phyloP scores from a whole-genome alignment of 2,329 filamentous ascomycete genomes.

The Neofusicoccum parvum region DNA sequence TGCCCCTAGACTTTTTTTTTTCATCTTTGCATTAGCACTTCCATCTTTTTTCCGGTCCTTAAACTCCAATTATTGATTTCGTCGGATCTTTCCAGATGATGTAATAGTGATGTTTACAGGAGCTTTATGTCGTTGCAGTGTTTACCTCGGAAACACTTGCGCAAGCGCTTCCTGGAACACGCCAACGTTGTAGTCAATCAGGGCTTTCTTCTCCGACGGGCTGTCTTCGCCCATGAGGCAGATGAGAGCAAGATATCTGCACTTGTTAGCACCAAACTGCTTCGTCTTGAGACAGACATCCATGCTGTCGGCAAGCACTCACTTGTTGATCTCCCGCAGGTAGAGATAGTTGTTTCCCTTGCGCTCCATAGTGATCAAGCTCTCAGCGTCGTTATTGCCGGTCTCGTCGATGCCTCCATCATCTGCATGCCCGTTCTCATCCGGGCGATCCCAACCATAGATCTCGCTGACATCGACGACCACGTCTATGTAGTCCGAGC shows the following conservation, averaged over 20 bases:
- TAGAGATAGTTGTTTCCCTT: constrained; percentile 63
- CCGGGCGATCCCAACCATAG: constrained; percentile 71
- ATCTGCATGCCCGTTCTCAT: constrained; percentile 31
- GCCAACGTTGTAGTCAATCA: constrained; percentile 86
- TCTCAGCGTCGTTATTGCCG: constrained; percentile 60
- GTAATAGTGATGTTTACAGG: not conserved
- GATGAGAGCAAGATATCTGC: constrained; percentile 74
- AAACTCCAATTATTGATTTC: not conserved
- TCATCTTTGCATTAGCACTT: not conserved
- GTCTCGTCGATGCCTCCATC: constrained; percentile 34
- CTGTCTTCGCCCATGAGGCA: constrained; percentile 84
- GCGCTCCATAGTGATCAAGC: constrained; percentile 63
- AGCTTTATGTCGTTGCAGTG: not conserved
- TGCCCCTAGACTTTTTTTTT: not conserved
- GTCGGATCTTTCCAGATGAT: not conserved
- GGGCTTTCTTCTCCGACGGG: constrained; percentile 78
- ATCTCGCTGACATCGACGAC: constrained; percentile 97
- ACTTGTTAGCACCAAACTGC: not conserved
- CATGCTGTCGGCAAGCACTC: constrained; percentile 31
- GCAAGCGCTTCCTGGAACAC: constrained; percentile 77
- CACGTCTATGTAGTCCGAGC: constrained; percentile 97
- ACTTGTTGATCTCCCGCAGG: constrained; percentile 68
- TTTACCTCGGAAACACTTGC: constrained; percentile 67
- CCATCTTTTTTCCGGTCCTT: not conserved
- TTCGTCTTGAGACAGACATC: not conserved